Evolutionary conservation across 805 yeast genomes (phyloP), one percentile per base, ranked within the genome.

Genomic region (Myxozyma kluyveri): DNA sequence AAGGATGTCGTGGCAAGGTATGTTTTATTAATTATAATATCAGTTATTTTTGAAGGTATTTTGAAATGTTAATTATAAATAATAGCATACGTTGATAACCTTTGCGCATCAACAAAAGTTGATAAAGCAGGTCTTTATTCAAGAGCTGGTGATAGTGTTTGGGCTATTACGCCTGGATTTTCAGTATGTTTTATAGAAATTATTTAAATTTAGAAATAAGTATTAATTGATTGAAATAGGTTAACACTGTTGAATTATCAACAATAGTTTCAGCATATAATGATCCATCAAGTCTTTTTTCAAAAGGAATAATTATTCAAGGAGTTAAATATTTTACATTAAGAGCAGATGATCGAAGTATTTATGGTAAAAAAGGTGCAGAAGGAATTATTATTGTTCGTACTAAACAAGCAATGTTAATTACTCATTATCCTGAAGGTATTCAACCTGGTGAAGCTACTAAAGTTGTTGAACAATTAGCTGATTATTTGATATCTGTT

Each of bases 391-490:
- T 93, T 60, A 84, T 88, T 60, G 97, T 91, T 42, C 86, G 96
- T 77, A 89, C 98, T 50, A 87, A 82, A 67, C 98, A 91, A 72
- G 89, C 97, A 27, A 82, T 93, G 51, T 72, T 93, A 66, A 73
- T 93, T 63, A 96, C 93, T n/a, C 98, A 93, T 71, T 93, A 93
- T 68, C 93, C 95, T 14, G 80, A 86, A 10, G 90, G 90, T 50
- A 85, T 87, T 42, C 91, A 84, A 69, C 88, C 98, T 29, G 96
- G 96, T 63, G 96, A 88, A 68, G 98, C 98, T 47, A 86, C 97
- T 54, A 81, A 85, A 65, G 86, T 90, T 59, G 96, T 91, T 51
- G 99, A 93, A 71, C 91, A 88, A 67, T 78, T 93, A 75, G 98
- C 96, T 42, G 98, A 93, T 69, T 90, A 93, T 67, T 79, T 93